Evolutionary conservation across 2,329 filamentous ascomycete species (phyloP).

Genomic region (Claviceps pazoutovae): DNA sequence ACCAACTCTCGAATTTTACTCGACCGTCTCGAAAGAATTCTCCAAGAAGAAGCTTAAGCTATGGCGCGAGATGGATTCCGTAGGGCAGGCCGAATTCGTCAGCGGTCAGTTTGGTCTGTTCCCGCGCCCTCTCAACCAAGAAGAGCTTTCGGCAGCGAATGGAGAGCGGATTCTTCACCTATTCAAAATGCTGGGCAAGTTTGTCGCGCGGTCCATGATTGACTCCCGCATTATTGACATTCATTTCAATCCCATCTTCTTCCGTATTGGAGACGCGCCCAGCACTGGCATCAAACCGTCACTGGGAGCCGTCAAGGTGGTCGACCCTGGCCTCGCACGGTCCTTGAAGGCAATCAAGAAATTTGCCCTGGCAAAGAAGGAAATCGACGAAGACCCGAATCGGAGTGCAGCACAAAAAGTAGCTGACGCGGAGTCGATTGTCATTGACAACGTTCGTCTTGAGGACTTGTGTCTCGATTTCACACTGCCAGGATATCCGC

Average conservation of each 20-base stretch:
- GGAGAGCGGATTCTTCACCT: constrained; percentile 80
- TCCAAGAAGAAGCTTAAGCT: constrained; percentile 94
- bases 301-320: constrained; percentile 74
- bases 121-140: constrained; percentile 74
- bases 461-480: constrained; percentile 90
- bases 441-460: constrained; percentile 61
- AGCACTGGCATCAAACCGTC: constrained; percentile 59
- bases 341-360: constrained; percentile 80
- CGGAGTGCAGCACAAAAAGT: constrained; percentile 59
- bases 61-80: constrained; percentile 81
- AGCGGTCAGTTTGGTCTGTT: constrained; percentile 78
- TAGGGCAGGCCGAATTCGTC: constrained; percentile 63
- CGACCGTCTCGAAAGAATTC: constrained; percentile 91
- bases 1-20: constrained; percentile 95
- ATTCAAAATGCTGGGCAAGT: constrained; percentile 91
- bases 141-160: constrained; percentile 58
- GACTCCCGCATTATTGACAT: constrained; percentile 96
- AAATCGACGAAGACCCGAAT: constrained; percentile 57
- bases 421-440: constrained; percentile 52
- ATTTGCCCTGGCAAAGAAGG: constrained; percentile 70
- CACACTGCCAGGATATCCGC: constrained; percentile 79
- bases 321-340: constrained; percentile 73
- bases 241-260: constrained; percentile 94
- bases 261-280: constrained; percentile 68
- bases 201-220: constrained; percentile 94